These are phyloP conservation scores for Metschnikowia lochheadii DNA, from an alignment of 805 yeast genomes.

Conservation along the genomic window DNA sequence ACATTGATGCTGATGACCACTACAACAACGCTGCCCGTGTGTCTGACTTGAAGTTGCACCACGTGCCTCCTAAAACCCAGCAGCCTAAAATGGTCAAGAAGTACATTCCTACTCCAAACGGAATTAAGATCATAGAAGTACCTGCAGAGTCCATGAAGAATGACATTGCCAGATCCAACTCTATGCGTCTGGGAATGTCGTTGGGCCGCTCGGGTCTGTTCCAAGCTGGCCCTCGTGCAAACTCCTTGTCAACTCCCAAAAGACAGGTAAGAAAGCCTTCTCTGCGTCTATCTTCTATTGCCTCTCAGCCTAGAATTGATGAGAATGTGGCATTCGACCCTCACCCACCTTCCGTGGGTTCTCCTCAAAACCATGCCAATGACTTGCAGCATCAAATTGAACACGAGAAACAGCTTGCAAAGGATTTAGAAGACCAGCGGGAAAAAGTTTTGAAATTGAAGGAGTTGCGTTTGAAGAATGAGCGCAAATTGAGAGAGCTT, in stretches of 20 bases:
- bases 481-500: constrained; percentile 21
- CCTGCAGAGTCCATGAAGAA: constrained; percentile 44
- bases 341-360: constrained; percentile 11
- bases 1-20: constrained; percentile 16
- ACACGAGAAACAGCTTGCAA: constrained; percentile 36
- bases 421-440: constrained; percentile 35
- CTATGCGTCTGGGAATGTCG: constrained; percentile 31
- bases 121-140: constrained; percentile 66
- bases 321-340: constrained; percentile 21
- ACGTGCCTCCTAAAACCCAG: constrained; percentile 11
- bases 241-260: constrained; percentile 20
- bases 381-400: constrained; percentile 34
- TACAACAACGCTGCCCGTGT: constrained; percentile 31
- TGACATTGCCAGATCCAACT: constrained; percentile 38
- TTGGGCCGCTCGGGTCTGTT: constrained; percentile 23
- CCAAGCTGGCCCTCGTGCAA: constrained; percentile 18
- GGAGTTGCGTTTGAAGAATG: constrained; percentile 25
- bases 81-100: constrained; percentile 52
- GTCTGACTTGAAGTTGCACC: constrained; percentile 32
- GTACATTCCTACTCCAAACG: constrained; percentile 71
- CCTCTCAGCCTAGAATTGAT: constrained; percentile 13
- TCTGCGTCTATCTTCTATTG: constrained; percentile 16
- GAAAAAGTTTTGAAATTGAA: constrained; percentile 34
- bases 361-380: constrained; percentile 16
- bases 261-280: constrained; percentile 3